Evolutionary conservation across 2,329 filamentous ascomycete genomes (phyloP).

Genomic region (Arthrobotrys conoides): DNA sequence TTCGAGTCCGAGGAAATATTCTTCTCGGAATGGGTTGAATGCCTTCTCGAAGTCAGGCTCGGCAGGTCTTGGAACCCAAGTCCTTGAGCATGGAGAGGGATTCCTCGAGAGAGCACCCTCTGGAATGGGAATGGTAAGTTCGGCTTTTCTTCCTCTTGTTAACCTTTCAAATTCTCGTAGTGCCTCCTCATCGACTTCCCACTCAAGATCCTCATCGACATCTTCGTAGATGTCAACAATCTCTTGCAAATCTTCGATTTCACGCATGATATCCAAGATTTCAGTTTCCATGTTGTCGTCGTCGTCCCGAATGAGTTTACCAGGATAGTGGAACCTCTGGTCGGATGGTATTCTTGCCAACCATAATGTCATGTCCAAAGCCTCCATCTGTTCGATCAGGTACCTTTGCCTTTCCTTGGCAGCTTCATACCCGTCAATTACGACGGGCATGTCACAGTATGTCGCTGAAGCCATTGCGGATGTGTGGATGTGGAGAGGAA

Average conservation of each 20-base stretch:
- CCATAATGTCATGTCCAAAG: constrained; percentile 61
- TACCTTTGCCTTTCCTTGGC: constrained; percentile 59
- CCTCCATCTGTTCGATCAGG: constrained; percentile 59
- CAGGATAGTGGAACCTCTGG: constrained; percentile 54
- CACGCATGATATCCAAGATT: constrained; percentile 59
- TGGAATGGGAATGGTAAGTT: constrained; percentile 56
- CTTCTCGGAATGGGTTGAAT: constrained; percentile 59
- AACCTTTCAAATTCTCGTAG: constrained; percentile 50
- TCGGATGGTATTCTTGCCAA: constrained; percentile 60
- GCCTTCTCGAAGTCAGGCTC: constrained; percentile 30
- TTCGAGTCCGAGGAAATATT: constrained; percentile 55
- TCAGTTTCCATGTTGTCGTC: constrained; percentile 61
- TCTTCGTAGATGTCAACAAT: constrained; percentile 59
- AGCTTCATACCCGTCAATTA: constrained; percentile 57
- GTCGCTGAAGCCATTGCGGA: constrained; percentile 52
- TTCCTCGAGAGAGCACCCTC: constrained; percentile 49
- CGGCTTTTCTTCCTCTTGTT: constrained; percentile 41
- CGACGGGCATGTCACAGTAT: constrained; percentile 51
- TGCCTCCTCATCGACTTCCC: constrained; percentile 52
- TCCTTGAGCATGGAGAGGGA: constrained; percentile 53
- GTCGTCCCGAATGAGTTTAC: constrained; percentile 49
- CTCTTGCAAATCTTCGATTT: constrained; percentile 56
- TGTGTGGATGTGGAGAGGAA: constrained; percentile 27
- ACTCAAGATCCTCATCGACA: constrained; percentile 55
- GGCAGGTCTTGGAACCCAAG: constrained; percentile 44